phyloP scores from a whole-genome alignment of 305 asterid species.

The Withania somnifera region DNA sequence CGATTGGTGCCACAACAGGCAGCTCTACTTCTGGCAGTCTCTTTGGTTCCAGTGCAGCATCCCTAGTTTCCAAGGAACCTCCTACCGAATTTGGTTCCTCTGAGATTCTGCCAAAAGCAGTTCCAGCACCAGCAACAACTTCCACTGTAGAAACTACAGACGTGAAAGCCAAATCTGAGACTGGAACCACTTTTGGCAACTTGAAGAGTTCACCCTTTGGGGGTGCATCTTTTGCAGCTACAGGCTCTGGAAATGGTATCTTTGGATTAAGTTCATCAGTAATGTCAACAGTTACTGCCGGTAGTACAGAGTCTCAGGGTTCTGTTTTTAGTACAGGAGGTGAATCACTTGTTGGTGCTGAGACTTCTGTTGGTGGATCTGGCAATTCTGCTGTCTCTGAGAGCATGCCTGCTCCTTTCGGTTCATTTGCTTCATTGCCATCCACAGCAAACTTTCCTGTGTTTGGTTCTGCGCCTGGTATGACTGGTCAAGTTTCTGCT shows the following conservation, averaged over 20 bases:
- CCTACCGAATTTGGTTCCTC: slow-evolving; percentile 25
- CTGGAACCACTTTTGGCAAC: slow-evolving; percentile 3
- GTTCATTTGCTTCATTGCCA: slow-evolving; percentile 15
- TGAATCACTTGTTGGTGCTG: slow-evolving; percentile 9
- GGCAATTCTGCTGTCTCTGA: slow-evolving; percentile 14
- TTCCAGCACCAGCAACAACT: slow-evolving; percentile 24
- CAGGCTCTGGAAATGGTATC: slow-evolving; percentile 4
- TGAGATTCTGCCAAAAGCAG: slow-evolving; percentile 14
- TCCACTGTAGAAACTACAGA: slow-evolving; percentile 7
- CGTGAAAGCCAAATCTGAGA: slow-evolving; percentile 3
- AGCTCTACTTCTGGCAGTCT: slow-evolving; percentile 18
- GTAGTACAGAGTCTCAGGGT: slow-evolving; percentile 10
- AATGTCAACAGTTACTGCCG: not conserved
- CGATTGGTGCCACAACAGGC: slow-evolving; percentile 16
- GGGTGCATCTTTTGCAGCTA: not conserved
- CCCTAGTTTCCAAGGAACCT: slow-evolving; percentile 19
- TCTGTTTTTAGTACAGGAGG: slow-evolving; percentile 7
- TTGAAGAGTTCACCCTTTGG: slow-evolving; percentile 4
- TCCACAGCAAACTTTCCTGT: slow-evolving; percentile 8
- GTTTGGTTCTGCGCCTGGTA: slow-evolving; percentile 6
- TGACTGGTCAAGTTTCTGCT: not conserved
- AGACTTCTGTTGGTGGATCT: slow-evolving; percentile 14
- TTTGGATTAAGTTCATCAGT: slow-evolving; percentile 7
- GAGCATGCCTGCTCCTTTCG: slow-evolving; percentile 15
- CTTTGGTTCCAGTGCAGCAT: slow-evolving; percentile 21